Conservation (phyloP, 2,329 filamentous ascomycete species). For the Hymenoscyphus fraxineus region DNA sequence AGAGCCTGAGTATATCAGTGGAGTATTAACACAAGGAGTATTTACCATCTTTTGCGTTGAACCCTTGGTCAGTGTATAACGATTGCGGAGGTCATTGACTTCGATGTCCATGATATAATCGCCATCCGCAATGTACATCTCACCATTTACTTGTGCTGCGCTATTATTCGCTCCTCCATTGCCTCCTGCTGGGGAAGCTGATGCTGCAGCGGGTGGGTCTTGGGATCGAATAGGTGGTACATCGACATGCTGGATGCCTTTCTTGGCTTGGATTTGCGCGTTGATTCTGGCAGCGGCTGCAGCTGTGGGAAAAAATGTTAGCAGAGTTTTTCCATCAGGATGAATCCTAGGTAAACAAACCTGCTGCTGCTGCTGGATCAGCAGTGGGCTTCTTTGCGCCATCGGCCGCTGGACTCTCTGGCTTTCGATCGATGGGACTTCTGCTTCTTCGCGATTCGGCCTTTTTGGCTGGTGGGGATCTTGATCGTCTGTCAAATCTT, state of each 20-base stretch:
- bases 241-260: constrained; percentile 85
- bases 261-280: constrained; percentile 78
- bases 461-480: constrained; percentile 64
- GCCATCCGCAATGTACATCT: constrained; percentile 92
- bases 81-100: constrained; percentile 95
- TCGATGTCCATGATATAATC: constrained; percentile 99
- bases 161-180: constrained; percentile 35
- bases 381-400: constrained; percentile 43
- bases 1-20: constrained; percentile 58
- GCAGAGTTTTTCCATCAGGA: constrained; percentile 12
- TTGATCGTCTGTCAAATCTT: constrained; percentile 87
- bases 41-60: constrained; percentile 99
- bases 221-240: constrained; percentile 70
- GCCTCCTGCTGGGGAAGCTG: constrained; percentile 28
- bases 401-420: constrained; percentile 32
- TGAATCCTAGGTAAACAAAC: constrained; percentile 44
- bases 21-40: constrained; percentile 62
- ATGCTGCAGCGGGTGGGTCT: constrained; percentile 26
- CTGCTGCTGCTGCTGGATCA: constrained; percentile 75
- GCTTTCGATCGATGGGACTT: constrained; percentile 61
- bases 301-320: constrained; percentile 46
- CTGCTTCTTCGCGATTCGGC: constrained; percentile 71
- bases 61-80: constrained; percentile 94
- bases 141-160: constrained; percentile 63
- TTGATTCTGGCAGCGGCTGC: constrained; percentile 88